Base-by-base conservation (phyloP, 2,329 filamentous ascomycete species). In the Neonectria faginata region DNA sequence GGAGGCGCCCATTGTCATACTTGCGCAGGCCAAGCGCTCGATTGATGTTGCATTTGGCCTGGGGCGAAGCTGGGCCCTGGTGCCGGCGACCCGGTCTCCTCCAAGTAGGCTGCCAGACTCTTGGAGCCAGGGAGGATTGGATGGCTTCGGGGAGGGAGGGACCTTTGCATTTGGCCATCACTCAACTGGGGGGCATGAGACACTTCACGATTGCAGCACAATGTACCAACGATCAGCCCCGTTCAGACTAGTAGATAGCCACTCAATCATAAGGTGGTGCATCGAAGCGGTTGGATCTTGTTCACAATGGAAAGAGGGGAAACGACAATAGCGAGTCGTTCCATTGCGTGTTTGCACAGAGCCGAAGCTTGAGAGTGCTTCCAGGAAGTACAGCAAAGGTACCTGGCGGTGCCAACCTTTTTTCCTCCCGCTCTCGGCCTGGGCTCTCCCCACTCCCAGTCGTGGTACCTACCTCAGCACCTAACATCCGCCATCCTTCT, bases 361-460 rank as follows among this genome's bases (percentile, higher is more conserved):
- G 39, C 18, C n/a, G 6, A 42, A 20, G 39, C 39, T 20, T 18
- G 39, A 42, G n/a, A 42, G n/a, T 39, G 36, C 36, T 39, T 14
- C 36, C 36, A 14, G 36, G 36, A 7, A 50, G 48, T 64, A 64
- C 61, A 52, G 20, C 12, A 27, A 27, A 56, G 27, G 48, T 64
- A 64, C 61, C 51, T 64, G 27, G 12, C n/a, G 29, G 60, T 44
- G 33, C 20, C 42, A 31, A 54, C 60, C 31, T 48, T 22, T 44
- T 36, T 56, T 51, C 61, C 61, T 59, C 61, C 61, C 44, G 61
- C 61, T 64, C 56, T 52, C 56, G 56, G 16, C 44, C 52, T 39
- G 50, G 56, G 45, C 50, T 42, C 54, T 41, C 56, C 45, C 56
- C 61, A 64, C 56, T 41, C 25, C 9, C 25, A 25, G 25, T 25